A percentile compares a stretch with the other conserved stretches of the same genome.
Evolutionary conservation across 2,329 filamentous ascomycete genomes (phyloP).

Genomic region (Chaetoscypha palmicola): DNA sequence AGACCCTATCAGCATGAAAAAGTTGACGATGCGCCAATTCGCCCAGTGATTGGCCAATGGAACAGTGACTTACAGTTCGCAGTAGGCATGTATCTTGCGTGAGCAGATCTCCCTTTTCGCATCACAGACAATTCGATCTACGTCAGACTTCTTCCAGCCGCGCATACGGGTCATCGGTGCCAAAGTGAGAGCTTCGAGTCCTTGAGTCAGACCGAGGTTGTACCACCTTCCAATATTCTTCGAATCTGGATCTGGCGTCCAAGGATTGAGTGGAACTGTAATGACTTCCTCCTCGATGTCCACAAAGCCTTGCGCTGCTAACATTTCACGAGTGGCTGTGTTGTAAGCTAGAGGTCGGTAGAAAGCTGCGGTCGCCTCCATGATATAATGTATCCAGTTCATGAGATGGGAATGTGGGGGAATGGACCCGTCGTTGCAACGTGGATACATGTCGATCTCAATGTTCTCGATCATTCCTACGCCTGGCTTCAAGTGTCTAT

Average conservation of each 20-base stretch:
- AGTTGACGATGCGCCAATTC: not conserved
- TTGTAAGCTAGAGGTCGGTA: conserved; percentile 62
- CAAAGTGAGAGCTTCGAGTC: conserved; percentile 65
- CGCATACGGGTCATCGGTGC: conserved; percentile 64
- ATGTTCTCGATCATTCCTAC: conserved; percentile 76
- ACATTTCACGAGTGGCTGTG: conserved; percentile 48
- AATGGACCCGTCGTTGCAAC: conserved; percentile 60
- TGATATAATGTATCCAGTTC: conserved; percentile 64
- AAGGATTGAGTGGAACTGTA: conserved; percentile 66
- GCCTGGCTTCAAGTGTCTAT: conserved; percentile 71
- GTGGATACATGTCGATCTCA: conserved; percentile 77
- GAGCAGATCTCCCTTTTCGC: conserved; percentile 64
- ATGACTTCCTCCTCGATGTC: conserved; percentile 68
- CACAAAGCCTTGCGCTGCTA: conserved; percentile 68
- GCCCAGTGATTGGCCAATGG: not conserved
- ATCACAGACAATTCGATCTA: conserved; percentile 53
- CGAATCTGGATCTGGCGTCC: conserved; percentile 53
- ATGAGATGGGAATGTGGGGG: conserved; percentile 49
- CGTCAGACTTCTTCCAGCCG: conserved; percentile 52
- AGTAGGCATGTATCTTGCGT: conserved; percentile 63
- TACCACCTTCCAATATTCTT: conserved; percentile 75
- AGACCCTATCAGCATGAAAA: conserved; percentile 1
- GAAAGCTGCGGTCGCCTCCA: conserved; percentile 58
- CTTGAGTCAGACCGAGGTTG: conserved; percentile 67
- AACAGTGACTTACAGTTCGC: conserved; percentile 57